phyloP scores from a whole-genome alignment of 2,329 filamentous ascomycete species.

The Lachnellula hyalina region DNA sequence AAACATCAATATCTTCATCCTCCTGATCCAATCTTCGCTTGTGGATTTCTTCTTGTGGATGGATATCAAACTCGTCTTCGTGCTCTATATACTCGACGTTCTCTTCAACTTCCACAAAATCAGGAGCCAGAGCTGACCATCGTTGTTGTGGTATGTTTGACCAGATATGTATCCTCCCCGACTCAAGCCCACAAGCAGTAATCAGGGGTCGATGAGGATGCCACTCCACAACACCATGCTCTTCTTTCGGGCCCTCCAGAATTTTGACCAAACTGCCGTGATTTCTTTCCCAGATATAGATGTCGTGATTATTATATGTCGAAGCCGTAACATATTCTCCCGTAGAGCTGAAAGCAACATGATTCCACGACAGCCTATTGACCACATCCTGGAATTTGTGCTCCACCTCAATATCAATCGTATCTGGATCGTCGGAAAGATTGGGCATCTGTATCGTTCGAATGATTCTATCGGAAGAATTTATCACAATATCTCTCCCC shows the following conservation, averaged over 20 bases:
- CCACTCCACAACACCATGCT: slow-evolving; percentile 96
- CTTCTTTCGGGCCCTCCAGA: slow-evolving; percentile 92
- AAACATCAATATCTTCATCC: slow-evolving; percentile 88
- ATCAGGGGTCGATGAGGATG: slow-evolving; percentile 84
- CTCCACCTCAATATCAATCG: slow-evolving; percentile 83
- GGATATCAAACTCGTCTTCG: slow-evolving; percentile 98
- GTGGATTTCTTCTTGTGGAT: slow-evolving; percentile 89
- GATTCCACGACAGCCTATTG: slow-evolving; percentile 92
- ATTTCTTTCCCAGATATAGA: slow-evolving; percentile 95
- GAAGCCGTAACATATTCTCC: slow-evolving; percentile 95
- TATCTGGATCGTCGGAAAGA: slow-evolving; percentile 67
- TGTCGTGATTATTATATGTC: slow-evolving; percentile 96
- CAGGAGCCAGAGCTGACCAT: slow-evolving; percentile 94
- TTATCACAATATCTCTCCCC: slow-evolving; percentile 82
- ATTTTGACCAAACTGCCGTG: slow-evolving; percentile 95
- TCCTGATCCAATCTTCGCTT: slow-evolving; percentile 85
- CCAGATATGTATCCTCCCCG: slow-evolving; percentile 92
- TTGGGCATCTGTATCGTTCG: slow-evolving; percentile 88
- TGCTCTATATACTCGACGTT: slow-evolving; percentile 94
- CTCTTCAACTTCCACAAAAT: slow-evolving; percentile 96
- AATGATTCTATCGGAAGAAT: slow-evolving; percentile 91
- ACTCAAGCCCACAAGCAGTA: slow-evolving; percentile 87
- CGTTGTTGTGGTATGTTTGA: slow-evolving; percentile 91
- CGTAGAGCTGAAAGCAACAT: slow-evolving; percentile 89
- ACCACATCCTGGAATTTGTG: slow-evolving; percentile 99